A percentile compares a stretch with the other conserved stretches of the same genome.
Evolutionary conservation across 441 rosid species (phyloP).

Genomic region (Populus tomentosa): DNA sequence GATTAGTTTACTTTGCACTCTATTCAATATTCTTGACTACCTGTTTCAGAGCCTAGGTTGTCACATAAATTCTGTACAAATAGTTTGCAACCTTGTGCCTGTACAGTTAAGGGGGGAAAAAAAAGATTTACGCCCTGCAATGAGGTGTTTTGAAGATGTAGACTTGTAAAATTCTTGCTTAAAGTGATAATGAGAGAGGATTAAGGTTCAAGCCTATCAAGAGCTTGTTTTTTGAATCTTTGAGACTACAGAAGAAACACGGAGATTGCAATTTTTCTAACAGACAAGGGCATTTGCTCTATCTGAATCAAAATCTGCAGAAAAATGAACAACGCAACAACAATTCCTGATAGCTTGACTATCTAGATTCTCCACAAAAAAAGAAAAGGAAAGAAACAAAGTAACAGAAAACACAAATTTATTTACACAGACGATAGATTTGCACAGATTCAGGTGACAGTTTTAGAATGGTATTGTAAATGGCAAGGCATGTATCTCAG

Average conservation of each 20-base stretch:
- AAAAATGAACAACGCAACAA: background rate
- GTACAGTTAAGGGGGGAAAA: background rate
- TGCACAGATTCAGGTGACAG: background rate
- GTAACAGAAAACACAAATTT: background rate
- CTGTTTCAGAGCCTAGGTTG: background rate
- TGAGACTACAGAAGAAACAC: background rate
- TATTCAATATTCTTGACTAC: constrained; percentile 5
- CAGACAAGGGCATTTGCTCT: background rate
- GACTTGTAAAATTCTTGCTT: background rate
- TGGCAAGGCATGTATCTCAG: constrained; percentile 8
- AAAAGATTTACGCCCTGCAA: constrained; percentile 6
- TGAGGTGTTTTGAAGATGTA: constrained; percentile 20
- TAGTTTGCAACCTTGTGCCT: background rate
- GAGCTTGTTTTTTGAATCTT: background rate
- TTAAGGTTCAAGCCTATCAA: background rate
- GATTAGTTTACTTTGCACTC: constrained; percentile 22
- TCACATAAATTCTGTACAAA: background rate
- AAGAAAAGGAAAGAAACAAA: background rate
- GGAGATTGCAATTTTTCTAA: background rate
- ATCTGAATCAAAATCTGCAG: background rate
- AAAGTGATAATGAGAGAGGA: background rate
- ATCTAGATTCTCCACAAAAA: background rate
- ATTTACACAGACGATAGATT: background rate
- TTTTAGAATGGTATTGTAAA: constrained; percentile 14
- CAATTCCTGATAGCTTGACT: background rate